Conservation (phyloP, 495 filamentous ascomycete species). For the Penicillium longicatenatum region DNA sequence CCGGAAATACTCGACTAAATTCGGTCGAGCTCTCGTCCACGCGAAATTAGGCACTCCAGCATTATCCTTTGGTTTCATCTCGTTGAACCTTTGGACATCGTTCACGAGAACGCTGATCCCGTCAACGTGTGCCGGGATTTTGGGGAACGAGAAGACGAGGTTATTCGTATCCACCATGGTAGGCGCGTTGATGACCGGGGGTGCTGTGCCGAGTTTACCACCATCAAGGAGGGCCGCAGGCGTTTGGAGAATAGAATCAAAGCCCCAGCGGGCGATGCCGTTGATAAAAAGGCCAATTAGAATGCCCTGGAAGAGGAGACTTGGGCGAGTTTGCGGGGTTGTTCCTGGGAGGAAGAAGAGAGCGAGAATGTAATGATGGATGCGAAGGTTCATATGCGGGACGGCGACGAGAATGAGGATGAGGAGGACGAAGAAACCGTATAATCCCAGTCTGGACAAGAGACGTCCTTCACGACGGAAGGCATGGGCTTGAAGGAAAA, state of each 20-base stretch:
- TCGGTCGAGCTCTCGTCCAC: conserved; percentile 44
- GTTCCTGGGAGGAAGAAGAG: conserved; percentile 61
- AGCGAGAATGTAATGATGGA: conserved; percentile 67
- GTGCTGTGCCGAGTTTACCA: conserved; percentile 45
- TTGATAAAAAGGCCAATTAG: conserved; percentile 66
- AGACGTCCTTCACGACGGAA: conserved; percentile 70
- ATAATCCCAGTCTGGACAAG: conserved; percentile 64
- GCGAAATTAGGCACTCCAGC: conserved; percentile 43
- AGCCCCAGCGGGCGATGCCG: conserved; percentile 66
- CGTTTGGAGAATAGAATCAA: conserved; percentile 62
- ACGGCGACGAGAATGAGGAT: conserved; percentile 53
- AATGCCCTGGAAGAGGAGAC: conserved; percentile 61
- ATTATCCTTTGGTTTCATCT: conserved; percentile 43
- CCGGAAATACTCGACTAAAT: conserved; percentile 71
- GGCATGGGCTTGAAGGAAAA: conserved; percentile 61
- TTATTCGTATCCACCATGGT: conserved; percentile 33
- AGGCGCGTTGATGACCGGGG: conserved; percentile 45
- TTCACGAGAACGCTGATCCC: conserved; percentile 61
- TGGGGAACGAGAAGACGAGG: conserved; percentile 51
- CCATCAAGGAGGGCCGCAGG: conserved; percentile 53
- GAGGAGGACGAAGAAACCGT: conserved; percentile 48
- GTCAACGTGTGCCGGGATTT: conserved; percentile 42
- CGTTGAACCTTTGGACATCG: conserved; percentile 56
- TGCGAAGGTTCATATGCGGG: conserved; percentile 61
- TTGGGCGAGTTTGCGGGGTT: conserved; percentile 57